Conservation (phyloP, 805 yeast species). For the Candida mattraensis region DNA sequence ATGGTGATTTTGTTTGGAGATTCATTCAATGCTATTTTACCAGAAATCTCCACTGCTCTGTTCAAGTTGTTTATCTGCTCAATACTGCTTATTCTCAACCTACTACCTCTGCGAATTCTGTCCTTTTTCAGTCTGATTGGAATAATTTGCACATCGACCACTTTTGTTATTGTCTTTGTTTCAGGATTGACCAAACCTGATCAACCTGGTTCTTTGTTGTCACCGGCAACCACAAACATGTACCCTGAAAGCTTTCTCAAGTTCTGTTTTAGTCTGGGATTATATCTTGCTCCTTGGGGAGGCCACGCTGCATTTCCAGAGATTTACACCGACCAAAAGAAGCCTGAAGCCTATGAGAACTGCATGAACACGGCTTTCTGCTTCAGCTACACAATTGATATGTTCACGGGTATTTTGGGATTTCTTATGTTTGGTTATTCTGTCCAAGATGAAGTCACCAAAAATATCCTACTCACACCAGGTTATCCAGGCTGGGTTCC, state of each 20-base stretch:
- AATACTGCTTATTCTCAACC: constrained; percentile 46
- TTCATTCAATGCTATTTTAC: constrained; percentile 52
- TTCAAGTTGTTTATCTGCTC: constrained; percentile 45
- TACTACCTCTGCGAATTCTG: constrained; percentile 70
- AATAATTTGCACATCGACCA: constrained; percentile 64
- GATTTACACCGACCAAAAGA: constrained; percentile 68
- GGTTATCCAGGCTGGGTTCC: constrained; percentile 51
- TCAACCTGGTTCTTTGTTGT: constrained; percentile 73
- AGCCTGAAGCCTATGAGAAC: constrained; percentile 52
- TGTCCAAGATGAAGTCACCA: constrained; percentile 53
- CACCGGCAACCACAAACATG: constrained; percentile 62
- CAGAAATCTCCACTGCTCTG: constrained; percentile 36
- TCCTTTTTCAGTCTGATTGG: constrained; percentile 72
- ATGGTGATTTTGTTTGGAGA: constrained; percentile 61
- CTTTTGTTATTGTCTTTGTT: constrained; percentile 55
- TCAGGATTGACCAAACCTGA: constrained; percentile 62
- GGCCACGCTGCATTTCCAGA: constrained; percentile 84
- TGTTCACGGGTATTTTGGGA: constrained; percentile 64
- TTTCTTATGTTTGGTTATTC: constrained; percentile 56
- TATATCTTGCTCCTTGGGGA: constrained; percentile 79
- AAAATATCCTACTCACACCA: constrained; percentile 41
- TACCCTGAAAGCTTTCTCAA: constrained; percentile 58
- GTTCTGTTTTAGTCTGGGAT: constrained; percentile 61
- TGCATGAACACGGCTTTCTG: constrained; percentile 60
- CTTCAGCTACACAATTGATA: constrained; percentile 59